These are phyloP conservation scores for Calocybe indica DNA, from an alignment of 768 basidiomycete genomes.

Conservation along the genomic window DNA sequence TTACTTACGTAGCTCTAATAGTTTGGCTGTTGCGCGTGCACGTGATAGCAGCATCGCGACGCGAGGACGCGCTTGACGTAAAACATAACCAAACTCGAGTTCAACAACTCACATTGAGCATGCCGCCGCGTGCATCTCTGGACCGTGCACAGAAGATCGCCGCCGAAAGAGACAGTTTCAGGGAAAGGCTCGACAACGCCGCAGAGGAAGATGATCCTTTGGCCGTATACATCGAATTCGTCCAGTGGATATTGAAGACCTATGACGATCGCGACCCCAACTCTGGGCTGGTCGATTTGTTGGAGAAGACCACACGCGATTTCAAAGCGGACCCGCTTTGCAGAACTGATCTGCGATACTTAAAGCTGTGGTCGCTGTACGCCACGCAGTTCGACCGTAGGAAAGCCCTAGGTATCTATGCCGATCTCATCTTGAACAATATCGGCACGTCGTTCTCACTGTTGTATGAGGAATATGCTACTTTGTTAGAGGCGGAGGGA, in stretches of 20 bases:
- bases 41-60: background rate
- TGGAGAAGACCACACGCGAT: conserved; percentile 77
- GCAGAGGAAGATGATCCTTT: conserved; percentile 83
- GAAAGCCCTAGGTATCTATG: conserved; percentile 64
- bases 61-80: background rate
- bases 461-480: conserved; percentile 90
- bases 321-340: conserved; percentile 85
- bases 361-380: conserved; percentile 89
- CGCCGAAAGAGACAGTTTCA: conserved; percentile 29
- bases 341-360: conserved; percentile 82
- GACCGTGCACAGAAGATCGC: conserved; percentile 18
- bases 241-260: conserved; percentile 83
- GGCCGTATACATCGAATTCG: conserved; percentile 78
- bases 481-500: conserved; percentile 66
- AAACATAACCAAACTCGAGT: background rate
- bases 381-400: conserved; percentile 73
- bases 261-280: conserved; percentile 63
- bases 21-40: too few relatives aligned
- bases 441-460: conserved; percentile 74
- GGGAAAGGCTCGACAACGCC: conserved; percentile 40
- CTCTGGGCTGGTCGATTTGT: conserved; percentile 72
- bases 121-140: conserved; percentile 9
- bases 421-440: conserved; percentile 63
- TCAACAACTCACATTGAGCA: background rate
- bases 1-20: background rate